These are phyloP conservation scores for Prunus campanulata DNA, from an alignment of 306 rosid species.

Conservation along the genomic window DNA sequence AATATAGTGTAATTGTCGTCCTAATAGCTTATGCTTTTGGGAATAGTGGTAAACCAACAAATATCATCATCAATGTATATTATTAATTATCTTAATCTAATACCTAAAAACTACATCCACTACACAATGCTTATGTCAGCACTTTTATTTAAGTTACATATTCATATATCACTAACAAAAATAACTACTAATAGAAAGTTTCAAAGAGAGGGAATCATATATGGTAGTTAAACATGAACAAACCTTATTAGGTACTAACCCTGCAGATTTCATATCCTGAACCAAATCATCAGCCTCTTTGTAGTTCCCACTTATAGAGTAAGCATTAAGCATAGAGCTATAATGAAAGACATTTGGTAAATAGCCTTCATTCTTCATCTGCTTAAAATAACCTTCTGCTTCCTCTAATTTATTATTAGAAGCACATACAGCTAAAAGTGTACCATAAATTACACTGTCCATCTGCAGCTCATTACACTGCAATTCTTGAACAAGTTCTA, in stretches of 20 bases:
- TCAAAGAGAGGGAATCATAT: background rate
- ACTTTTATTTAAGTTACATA: background rate
- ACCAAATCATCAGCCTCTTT: constrained; percentile 66
- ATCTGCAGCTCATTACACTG: constrained; percentile 47
- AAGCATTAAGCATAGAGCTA: constrained; percentile 86
- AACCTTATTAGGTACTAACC: constrained; percentile 95
- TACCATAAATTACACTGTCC: constrained; percentile 81
- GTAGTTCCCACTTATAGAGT: constrained; percentile 61
- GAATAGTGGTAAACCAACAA: background rate
- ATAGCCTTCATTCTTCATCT: constrained; percentile 77
- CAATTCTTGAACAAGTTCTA: constrained; percentile 75
- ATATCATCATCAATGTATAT: too few species aligned
- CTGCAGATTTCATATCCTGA: constrained; percentile 74
- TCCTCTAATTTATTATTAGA: constrained; percentile 72
- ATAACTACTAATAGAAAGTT: background rate
- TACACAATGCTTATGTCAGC: too few species aligned
- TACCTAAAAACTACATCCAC: too few species aligned
- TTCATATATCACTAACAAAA: background rate
- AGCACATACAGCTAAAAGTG: constrained; percentile 85
- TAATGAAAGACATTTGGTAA: constrained; percentile 72
- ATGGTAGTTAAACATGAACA: constrained; percentile 44
- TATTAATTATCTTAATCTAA: too few species aligned
- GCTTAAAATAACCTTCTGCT: constrained; percentile 71
- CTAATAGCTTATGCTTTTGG: background rate
- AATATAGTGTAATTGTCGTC: background rate